These are phyloP conservation scores for Turritis glabra DNA, from an alignment of 345 rosid genomes.

Conservation along the genomic window DNA sequence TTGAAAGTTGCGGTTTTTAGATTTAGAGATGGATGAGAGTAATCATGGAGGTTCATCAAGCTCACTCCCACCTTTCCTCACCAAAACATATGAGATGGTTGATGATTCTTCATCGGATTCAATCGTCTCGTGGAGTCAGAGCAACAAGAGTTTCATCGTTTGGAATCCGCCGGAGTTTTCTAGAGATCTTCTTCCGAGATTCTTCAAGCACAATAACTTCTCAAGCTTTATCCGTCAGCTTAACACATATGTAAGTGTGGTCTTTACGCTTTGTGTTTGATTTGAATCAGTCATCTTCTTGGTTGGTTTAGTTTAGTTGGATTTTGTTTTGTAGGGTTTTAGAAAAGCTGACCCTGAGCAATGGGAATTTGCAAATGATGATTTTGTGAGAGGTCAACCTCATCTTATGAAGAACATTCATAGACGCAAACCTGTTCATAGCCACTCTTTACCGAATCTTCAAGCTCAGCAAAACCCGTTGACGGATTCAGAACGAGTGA, in stretches of 20 bases:
- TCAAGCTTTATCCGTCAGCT: constrained; percentile 98
- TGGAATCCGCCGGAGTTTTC: constrained; percentile 85
- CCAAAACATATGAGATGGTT: constrained; percentile 90
- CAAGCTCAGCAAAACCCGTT: constrained; percentile 57
- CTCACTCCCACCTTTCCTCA: constrained; percentile 89
- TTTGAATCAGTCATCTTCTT: not conserved
- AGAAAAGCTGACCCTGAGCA: constrained; percentile 87
- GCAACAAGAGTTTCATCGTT: constrained; percentile 76
- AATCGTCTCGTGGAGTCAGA: constrained; percentile 75
- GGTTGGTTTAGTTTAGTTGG: not conserved
- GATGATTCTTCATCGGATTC: constrained; percentile 76
- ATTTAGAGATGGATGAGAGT: constrained; percentile 67
- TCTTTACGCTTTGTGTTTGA: not conserved
- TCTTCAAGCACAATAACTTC: constrained; percentile 90
- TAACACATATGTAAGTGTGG: constrained; percentile 74
- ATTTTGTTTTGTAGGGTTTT: constrained; percentile 60
- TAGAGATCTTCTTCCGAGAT: constrained; percentile 75
- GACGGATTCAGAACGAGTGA: constrained; percentile 61
- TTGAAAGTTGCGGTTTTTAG: not conserved
- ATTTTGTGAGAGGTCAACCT: constrained; percentile 80
- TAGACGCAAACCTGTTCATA: constrained; percentile 89
- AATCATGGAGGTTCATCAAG: constrained; percentile 56
- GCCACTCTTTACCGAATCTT: constrained; percentile 73
- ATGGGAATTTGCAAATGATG: constrained; percentile 96
- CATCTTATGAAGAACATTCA: constrained; percentile 84